Base-by-base conservation (phyloP, 768 basidiomycete genomes). In the Cyclocybe cylindracea region DNA sequence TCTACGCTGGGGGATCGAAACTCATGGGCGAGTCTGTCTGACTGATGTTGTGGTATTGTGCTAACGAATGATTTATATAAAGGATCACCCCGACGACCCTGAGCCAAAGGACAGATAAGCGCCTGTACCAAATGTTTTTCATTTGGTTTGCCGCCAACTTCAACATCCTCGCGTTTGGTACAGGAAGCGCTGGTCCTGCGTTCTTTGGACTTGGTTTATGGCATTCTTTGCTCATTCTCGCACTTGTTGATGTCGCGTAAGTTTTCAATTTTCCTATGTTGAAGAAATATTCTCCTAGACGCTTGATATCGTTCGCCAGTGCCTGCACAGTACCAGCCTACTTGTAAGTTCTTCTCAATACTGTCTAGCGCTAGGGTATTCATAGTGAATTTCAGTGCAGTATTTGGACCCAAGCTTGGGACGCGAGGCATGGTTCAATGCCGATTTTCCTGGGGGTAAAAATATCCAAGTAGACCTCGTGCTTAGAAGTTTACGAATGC, bases 391-490 rank as follows among this genome's bases (percentile, higher is more conserved):
- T 49, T 14, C 44, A 78, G 78, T 49, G 73, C 72, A n/a, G 83
- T 85, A 3, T 90, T 89, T 70, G 89, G 91, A 9, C 89, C 91
- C 0, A 85, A 84, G 63, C 71, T 88, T 1, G 91, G 91, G n/a
- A 79, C 87, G 61, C 77, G 91, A 14, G 87, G 87, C 49, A 89
- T 93, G 88, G 82, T 90, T 18, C 79, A 83, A 53, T 82, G 87
- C 61, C 57, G 56, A n/a, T 65, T 64, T 50, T 57, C 69, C 18
- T 67, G 64, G 63, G 66, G 66, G 67, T 70, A 46, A 60, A 57
- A 5, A 24, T 24, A 24, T 24, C 24, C 24, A 24, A 24, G 5
- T 5, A 24, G 24, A 24, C 24, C 24, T 24, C 24, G 5, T 24
- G 24, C 24, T 24, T 24, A 5, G 24, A 24, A 24, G 24, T 24